phyloP scores from a whole-genome alignment of 2,329 filamentous ascomycete genomes.

The Ciborinia camelliae region DNA sequence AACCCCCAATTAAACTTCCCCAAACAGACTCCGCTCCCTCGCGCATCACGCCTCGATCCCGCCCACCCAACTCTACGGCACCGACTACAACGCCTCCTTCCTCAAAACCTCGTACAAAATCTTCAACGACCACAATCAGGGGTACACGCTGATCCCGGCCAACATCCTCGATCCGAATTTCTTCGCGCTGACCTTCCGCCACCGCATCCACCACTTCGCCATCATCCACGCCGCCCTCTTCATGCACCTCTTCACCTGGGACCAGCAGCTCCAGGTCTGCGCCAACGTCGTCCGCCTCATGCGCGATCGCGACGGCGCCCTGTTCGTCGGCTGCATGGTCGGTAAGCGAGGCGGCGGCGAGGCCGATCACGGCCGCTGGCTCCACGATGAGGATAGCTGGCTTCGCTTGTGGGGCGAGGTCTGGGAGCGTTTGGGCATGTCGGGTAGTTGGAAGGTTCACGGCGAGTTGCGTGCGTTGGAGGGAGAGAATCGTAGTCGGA shows the following conservation, averaged over 20 bases:
- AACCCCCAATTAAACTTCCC: no score
- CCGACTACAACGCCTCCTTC: slow-evolving; percentile 37
- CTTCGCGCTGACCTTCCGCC: slow-evolving; percentile 13
- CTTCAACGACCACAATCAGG: slow-evolving; percentile 37
- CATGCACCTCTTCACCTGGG: slow-evolving; percentile 22
- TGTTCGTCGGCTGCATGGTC: slow-evolving; percentile 17
- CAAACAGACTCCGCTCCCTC: slow-evolving; percentile 38
- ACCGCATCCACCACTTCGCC: slow-evolving; percentile 10
- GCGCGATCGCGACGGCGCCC: neutral
- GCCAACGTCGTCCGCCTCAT: neutral
- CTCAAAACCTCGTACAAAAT: slow-evolving; percentile 40
- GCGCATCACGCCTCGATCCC: slow-evolving; percentile 38
- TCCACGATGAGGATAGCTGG: slow-evolving; percentile 19
- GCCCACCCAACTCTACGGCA: slow-evolving; percentile 35
- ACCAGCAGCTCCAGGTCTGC: slow-evolving; percentile 18
- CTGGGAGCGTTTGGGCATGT: slow-evolving; percentile 11
- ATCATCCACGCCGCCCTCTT: slow-evolving; percentile 20
- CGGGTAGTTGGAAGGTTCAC: slow-evolving; percentile 16
- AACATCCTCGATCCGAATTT: slow-evolving; percentile 19
- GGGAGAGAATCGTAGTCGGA: neutral
- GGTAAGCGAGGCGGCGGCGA: slow-evolving; percentile 10
- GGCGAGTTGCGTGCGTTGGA: neutral
- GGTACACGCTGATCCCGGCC: slow-evolving; percentile 11
- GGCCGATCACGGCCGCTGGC: slow-evolving; percentile 12
- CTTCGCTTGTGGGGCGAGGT: slow-evolving; percentile 14